These are phyloP conservation scores for Zelonia costaricensis DNA, from an alignment of 208 protist genomes.

Conservation along the genomic window DNA sequence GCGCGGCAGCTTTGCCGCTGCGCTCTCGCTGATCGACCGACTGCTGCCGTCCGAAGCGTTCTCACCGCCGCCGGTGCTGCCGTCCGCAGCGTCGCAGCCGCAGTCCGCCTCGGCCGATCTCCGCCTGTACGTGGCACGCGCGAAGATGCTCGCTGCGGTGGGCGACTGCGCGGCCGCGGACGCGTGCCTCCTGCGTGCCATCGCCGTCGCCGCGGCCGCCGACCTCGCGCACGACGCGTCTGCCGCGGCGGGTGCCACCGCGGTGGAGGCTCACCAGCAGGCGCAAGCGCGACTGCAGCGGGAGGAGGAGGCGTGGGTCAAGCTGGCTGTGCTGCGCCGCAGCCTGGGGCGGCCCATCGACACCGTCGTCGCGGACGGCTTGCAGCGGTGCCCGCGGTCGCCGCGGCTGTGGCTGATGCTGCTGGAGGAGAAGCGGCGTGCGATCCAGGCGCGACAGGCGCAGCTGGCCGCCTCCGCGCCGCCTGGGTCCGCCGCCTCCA, in stretches of 20 bases:
- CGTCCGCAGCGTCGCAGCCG: too few species aligned
- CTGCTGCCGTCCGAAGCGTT: constrained; percentile 1
- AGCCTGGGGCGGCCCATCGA: constrained; percentile 25
- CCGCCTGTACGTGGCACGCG: constrained; percentile 30
- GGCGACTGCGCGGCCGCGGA: constrained; percentile 39
- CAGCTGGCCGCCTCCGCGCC: constrained; percentile 1
- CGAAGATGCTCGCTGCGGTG: constrained; percentile 44
- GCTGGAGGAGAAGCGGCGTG: constrained; percentile 39
- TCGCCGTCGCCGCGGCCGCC: constrained; percentile 4
- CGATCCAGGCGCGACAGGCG: constrained; percentile 11
- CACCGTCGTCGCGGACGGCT: constrained; percentile 17
- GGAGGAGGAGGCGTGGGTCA: constrained; percentile 59
- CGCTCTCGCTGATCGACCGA: constrained; percentile 14
- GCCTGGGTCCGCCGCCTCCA: neutral
- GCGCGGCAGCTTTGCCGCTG: constrained; percentile 2
- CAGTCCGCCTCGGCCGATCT: constrained; percentile 5
- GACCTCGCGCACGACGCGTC: neutral
- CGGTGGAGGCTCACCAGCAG: neutral
- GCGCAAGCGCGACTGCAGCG: neutral
- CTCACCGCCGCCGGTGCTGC: neutral
- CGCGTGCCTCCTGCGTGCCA: constrained; percentile 33
- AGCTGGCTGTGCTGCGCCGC: constrained; percentile 60
- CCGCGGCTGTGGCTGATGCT: constrained; percentile 70
- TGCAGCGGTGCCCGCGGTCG: constrained; percentile 46
- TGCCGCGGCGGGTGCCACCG: too few species aligned